Percentiles rank a stretch among this genome's conserved stretches.
Conservation (phyloP, 2,329 filamentous ascomycete genomes). For the Ophiocordyceps camponoti-saundersi region DNA sequence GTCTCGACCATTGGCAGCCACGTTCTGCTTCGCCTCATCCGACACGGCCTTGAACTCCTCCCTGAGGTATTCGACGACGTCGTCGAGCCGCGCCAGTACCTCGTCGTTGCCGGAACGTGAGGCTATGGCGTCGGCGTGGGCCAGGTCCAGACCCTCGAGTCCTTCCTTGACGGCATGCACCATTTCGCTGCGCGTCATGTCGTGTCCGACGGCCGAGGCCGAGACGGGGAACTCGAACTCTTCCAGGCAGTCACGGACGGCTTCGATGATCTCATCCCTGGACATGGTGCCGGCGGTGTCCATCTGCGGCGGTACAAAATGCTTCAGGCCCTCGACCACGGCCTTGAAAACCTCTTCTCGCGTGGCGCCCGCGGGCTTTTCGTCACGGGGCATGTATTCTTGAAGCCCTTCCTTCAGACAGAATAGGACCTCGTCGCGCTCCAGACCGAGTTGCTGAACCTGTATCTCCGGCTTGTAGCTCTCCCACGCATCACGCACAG, state of each 20-base stretch:
- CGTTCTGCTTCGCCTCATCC: slow-evolving; percentile 57
- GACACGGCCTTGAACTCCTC: slow-evolving; percentile 42
- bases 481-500: slow-evolving; percentile 83
- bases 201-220: slow-evolving; percentile 33
- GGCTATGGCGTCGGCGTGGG: slow-evolving; percentile 21
- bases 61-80: slow-evolving; percentile 45
- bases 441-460: slow-evolving; percentile 75
- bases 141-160: slow-evolving; percentile 31
- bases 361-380: slow-evolving; percentile 42
- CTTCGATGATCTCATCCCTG: slow-evolving; percentile 67
- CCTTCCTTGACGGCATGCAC: slow-evolving; percentile 46
- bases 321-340: slow-evolving; percentile 70
- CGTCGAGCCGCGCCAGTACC: slow-evolving; percentile 38
- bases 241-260: slow-evolving; percentile 73
- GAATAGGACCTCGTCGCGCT: slow-evolving; percentile 75
- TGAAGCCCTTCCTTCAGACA: slow-evolving; percentile 76
- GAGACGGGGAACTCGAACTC: slow-evolving; percentile 62
- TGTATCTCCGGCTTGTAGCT: slow-evolving; percentile 89
- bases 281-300: slow-evolving; percentile 54
- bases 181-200: slow-evolving; percentile 43
- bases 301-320: slow-evolving; percentile 59
- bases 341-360: slow-evolving; percentile 75
- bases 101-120: slow-evolving; percentile 28
- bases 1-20: slow-evolving; percentile 60
- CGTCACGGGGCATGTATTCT: slow-evolving; percentile 45